Evolutionary conservation across 2,329 filamentous ascomycete genomes (phyloP), one percentile per base, ranked within the genome.

Genomic region (Talaromyces rugulosus): DNA sequence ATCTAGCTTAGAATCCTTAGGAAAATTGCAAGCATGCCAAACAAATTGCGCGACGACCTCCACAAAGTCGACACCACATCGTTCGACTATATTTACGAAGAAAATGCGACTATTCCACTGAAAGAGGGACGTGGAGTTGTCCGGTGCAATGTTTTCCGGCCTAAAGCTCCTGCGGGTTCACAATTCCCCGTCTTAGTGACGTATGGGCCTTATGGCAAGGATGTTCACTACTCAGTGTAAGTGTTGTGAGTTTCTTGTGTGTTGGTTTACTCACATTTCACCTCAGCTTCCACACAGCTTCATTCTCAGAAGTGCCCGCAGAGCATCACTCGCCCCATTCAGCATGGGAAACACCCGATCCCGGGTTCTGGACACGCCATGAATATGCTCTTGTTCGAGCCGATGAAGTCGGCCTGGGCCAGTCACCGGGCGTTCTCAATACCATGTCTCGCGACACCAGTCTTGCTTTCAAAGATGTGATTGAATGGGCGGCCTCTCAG

Each of bases 131-230:
- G 30, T 16, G 77, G 79, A 3, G 70, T 81, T 2, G 75, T 84
- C 4, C 71, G 82, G 11, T 79, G 75, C 68, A 84, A 83, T 68
- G 77, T 84, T 2, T 84, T 83, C 65, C 74, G 81, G 1, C 81
- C 81, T 1, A 82, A 80, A 54, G 64, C 61, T 7, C 51, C 64
- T 1, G 71, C 77, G 27, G 54, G 34, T 44, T 42, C 53, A 9
- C 67, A 77, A 72, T 64, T 65, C 27, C 88, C 89, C 0, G 87
- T 89, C 0, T 71, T 91, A 8, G 84, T 89, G 2, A 91, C 88
- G 0, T 91, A 91, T 65, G 88, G 88, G 0, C 89, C 89, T 0
- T 91, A 91, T 65, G 88, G 89, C 53, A 91, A 91, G 67, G 88
- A 91, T 66, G 88, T 90, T 40, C 83, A 80, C 23, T 90, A 90